Base-by-base conservation (phyloP, 1,284 basidiomycete genomes). In the Heterobasidion annosum region DNA sequence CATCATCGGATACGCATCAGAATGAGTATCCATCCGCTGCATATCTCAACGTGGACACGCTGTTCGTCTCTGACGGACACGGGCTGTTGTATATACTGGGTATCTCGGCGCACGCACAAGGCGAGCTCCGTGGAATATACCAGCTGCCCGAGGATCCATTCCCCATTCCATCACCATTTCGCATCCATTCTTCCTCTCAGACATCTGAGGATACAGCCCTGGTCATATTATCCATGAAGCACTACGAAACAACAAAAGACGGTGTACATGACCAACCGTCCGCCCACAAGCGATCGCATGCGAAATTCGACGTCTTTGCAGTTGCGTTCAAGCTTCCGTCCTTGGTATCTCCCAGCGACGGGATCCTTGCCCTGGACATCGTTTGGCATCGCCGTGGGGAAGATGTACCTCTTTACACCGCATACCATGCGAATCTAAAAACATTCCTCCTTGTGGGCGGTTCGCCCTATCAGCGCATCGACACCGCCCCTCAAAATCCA, bases 21-120 rank as follows among this genome's bases (percentile, higher is more conserved):
- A 70, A 65, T 54, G 93, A 95, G 69, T 96, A 93, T 66, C 89
- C 93, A 0, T 88, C 88, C 1, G 80, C 78, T 3, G 71, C 76
- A 0, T 82, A 87, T 53, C 64, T 91, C 25, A 71, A 76, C 33
- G 60, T 74, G 0, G 69, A 70, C 0, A 69, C 72, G 3, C 78
- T 83, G 62, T 73, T 87, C 37, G 75, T 89, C 45, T 78, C 88
- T 3, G 87, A 93, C 60, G 93, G 93, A 8, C 71, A 74, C 54
- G 91, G 91, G 7, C 66, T 73, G 12, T 67, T 95, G 33, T 87
- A 89, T 63, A 72, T 88, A 19, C 70, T 83, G 55, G 70, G 70
- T 58, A 59, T 73, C 52, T 64, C 64, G 37, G 65, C 65, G 53
- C 54, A 62, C n/a, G 70, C 68, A 2, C 52, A 68, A 4, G 76